Evolutionary conservation across 495 filamentous ascomycete species (phyloP).

Genomic region (Penicillium herquei): DNA sequence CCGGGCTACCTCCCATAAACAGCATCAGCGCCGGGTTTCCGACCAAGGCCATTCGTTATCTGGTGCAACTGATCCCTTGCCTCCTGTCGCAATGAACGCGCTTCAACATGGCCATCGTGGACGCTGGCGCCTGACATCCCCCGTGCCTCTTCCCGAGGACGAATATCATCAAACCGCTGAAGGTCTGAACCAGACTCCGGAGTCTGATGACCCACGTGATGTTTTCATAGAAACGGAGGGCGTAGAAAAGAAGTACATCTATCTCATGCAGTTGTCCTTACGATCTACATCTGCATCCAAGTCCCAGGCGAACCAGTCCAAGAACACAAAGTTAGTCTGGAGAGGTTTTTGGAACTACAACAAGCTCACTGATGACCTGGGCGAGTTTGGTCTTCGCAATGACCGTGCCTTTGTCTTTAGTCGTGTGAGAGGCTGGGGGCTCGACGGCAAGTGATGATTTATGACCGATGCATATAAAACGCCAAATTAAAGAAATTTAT

Average conservation of each 20-base stretch:
- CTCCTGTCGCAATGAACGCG: constrained; percentile 39
- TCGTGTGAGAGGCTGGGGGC: constrained; percentile 60
- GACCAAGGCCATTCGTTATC: constrained; percentile 38
- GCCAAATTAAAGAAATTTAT: too few species aligned
- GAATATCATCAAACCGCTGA: constrained; percentile 3
- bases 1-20: constrained; percentile 24
- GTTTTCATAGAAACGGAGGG: constrained; percentile 87
- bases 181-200: constrained; percentile 7
- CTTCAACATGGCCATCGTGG: constrained; percentile 61
- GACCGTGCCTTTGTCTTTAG: constrained; percentile 86
- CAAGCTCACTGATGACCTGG: constrained; percentile 84
- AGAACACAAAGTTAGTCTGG: constrained; percentile 86
- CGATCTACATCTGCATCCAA: constrained; percentile 54
- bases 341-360: constrained; percentile 92
- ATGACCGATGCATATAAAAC: neutral
- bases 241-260: constrained; percentile 70
- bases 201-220: constrained; percentile 37
- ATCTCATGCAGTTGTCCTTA: constrained; percentile 72
- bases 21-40: constrained; percentile 33
- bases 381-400: constrained; percentile 78
- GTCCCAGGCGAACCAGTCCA: constrained; percentile 36
- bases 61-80: constrained; percentile 33
- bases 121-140: constrained; percentile 57
- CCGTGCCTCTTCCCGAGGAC: constrained; percentile 19
- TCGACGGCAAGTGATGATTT: constrained; percentile 27